These are phyloP conservation scores for Boechera divaricarpa DNA, from an alignment of 345 rosid genomes.

Conservation along the genomic window DNA sequence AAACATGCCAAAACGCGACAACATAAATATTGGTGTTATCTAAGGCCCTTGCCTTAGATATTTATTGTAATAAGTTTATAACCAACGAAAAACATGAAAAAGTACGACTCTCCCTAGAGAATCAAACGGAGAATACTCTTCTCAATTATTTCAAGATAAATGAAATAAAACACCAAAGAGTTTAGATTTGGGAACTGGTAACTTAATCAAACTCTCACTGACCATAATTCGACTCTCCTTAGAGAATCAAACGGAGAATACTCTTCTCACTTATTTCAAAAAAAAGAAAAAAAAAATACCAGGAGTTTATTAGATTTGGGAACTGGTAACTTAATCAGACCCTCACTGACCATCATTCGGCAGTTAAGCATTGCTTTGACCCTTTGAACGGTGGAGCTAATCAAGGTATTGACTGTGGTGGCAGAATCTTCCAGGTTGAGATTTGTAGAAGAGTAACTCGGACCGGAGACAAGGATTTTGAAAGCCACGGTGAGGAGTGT, in stretches of 20 bases:
- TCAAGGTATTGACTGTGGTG: constrained; percentile 60
- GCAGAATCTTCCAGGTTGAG: constrained; percentile 51
- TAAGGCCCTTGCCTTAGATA: constrained; percentile 34
- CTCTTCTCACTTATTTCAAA: constrained; percentile 23
- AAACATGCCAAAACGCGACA: constrained; percentile 20
- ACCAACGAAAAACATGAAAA: background rate
- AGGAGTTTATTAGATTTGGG: background rate
- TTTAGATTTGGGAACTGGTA: background rate
- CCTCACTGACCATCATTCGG: constrained; percentile 23
- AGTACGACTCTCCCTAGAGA: constrained; percentile 26
- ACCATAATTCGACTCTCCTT: background rate
- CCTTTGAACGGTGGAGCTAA: constrained; percentile 64
- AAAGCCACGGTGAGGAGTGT: constrained; percentile 69
- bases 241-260: constrained; percentile 25
- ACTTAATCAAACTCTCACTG: too few relatives aligned
- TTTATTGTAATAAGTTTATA: background rate
- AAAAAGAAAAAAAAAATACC: background rate
- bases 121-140: constrained; percentile 10
- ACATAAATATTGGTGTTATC: constrained; percentile 24
- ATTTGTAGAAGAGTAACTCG: constrained; percentile 23
- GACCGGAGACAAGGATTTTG: constrained; percentile 62
- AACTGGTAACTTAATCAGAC: constrained; percentile 1
- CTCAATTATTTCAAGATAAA: constrained; percentile 19
- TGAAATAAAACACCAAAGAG: background rate
- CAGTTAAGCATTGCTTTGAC: constrained; percentile 60